These are phyloP conservation scores for Mycosphaerella arachidis DNA, from an alignment of 2,329 filamentous ascomycete genomes.

Conservation along the genomic window DNA sequence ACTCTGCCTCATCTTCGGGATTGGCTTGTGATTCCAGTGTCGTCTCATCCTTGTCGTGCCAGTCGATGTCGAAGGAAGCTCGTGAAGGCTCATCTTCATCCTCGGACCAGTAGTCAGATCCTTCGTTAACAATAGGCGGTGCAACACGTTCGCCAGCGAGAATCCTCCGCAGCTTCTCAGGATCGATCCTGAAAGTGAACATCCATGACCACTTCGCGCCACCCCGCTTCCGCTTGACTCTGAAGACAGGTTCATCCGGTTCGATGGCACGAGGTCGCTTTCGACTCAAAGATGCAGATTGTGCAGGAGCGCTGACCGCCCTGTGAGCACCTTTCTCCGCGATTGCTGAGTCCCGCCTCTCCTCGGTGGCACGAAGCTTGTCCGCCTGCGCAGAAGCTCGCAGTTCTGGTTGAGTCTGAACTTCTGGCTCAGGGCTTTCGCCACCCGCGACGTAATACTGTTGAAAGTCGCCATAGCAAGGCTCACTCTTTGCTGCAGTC, in stretches of 20 bases:
- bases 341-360: background rate
- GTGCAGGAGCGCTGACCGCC: background rate
- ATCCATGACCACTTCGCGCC: conserved; percentile 1
- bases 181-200: conserved; percentile 1
- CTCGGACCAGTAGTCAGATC: background rate
- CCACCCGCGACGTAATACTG: background rate
- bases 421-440: background rate
- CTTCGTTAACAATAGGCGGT: background rate
- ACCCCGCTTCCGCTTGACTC: background rate
- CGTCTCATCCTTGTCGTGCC: background rate
- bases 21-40: background rate
- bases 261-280: conserved; percentile 1
- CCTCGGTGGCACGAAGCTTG: background rate
- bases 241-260: background rate
- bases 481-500: conserved; percentile 1
- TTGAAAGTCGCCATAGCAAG: background rate
- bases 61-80: background rate
- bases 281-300: background rate
- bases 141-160: background rate
- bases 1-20: background rate
- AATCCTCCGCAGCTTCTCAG: background rate
- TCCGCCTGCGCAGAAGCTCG: background rate
- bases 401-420: background rate
- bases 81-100: background rate
- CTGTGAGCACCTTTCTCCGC: background rate